Evolutionary conservation across 768 basidiomycete species (phyloP).

Genomic region (Suillus clintonianus): DNA sequence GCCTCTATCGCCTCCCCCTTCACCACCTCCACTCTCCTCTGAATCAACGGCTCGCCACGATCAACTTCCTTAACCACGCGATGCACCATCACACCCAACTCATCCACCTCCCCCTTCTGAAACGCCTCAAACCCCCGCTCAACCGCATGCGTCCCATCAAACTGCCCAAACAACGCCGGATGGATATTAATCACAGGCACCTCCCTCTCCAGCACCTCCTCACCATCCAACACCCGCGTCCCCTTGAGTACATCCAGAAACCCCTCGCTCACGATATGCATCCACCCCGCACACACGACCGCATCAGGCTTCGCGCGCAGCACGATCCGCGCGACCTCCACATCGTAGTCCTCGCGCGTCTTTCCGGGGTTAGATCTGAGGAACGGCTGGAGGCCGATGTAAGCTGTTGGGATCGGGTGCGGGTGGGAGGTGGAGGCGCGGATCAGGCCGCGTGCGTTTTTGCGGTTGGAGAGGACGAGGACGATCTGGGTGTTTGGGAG

Average conservation of each 20-base stretch:
- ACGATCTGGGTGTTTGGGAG: slow-evolving; percentile 72
- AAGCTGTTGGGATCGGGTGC: slow-evolving; percentile 82
- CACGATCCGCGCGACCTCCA: slow-evolving; percentile 72
- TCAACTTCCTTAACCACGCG: slow-evolving; percentile 93
- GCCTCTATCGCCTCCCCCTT: slow-evolving; percentile 71
- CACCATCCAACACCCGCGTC: slow-evolving; percentile 34
- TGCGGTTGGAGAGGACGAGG: slow-evolving; percentile 89
- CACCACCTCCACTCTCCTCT: slow-evolving; percentile 72
- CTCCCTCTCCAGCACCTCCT: slow-evolving; percentile 28
- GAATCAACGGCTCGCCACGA: slow-evolving; percentile 83
- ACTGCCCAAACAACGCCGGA: slow-evolving; percentile 93
- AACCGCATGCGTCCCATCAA: slow-evolving; percentile 93
- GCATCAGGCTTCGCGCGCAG: slow-evolving; percentile 70
- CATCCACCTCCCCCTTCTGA: slow-evolving; percentile 73
- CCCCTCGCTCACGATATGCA: slow-evolving; percentile 88
- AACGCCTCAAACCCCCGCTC: slow-evolving; percentile 89
- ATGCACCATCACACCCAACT: slow-evolving; percentile 92
- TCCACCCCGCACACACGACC: slow-evolving; percentile 97
- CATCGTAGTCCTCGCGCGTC: slow-evolving; percentile 84
- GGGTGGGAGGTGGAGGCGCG: slow-evolving; percentile 69
- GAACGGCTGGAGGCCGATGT: slow-evolving; percentile 84
- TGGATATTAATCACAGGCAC: slow-evolving; percentile 95
- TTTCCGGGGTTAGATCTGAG: slow-evolving; percentile 70
- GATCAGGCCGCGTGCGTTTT: slow-evolving; percentile 84
- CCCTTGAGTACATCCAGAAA: slow-evolving; percentile 74